Evolutionary conservation across 331 rosid species (phyloP), one percentile per base, ranked within the genome.

Genomic region (Saraca asoca): DNA sequence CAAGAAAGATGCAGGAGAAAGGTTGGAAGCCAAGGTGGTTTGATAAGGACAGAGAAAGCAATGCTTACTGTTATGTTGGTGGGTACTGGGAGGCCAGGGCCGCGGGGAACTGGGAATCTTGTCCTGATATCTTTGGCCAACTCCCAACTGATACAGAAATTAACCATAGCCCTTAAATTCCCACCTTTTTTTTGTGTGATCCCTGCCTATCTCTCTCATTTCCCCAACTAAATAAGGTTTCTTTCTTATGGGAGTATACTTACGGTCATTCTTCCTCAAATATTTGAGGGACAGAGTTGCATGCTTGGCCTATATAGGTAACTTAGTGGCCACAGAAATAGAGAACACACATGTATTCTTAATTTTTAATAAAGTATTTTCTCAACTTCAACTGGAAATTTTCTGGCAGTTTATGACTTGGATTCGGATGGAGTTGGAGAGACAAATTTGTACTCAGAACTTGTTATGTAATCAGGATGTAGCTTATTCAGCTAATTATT

Each of bases 1-100:
- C 99, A 35, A 79, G 95, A 48, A 81, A 77, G 60, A 84, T 90
- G 96, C 99, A 94, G 81, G 99, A 90, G 70, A 84, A 81, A 54
- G 97, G 99, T 58, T 94, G 99, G 99, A 83, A 86, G 44, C 91
- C 99, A 13, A 88, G 76, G 79, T 94, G 99, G 99, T 94, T 94
- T 74, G 79, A 73, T 7, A 90, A 83, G 81, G 97, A 83, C 63
- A 83, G 81, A 61, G 88, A 70, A 5, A 70, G 74, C 7, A 70
- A 71, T 31, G 12, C 78, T 5, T 94, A 94, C 62, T 75, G 78
- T 44, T 94, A 90, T 58, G 34, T 43, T 60, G 97, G 99, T 24
- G 99, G 99, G 56, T 94, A 94, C 49, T 94, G 97, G 99, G 97
- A 94, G 63, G 78, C 96, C 12, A 94, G 90, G 72, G 95, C 86